Conservation (phyloP, 495 filamentous ascomycete species). For the Alectoria sarmentosa region DNA sequence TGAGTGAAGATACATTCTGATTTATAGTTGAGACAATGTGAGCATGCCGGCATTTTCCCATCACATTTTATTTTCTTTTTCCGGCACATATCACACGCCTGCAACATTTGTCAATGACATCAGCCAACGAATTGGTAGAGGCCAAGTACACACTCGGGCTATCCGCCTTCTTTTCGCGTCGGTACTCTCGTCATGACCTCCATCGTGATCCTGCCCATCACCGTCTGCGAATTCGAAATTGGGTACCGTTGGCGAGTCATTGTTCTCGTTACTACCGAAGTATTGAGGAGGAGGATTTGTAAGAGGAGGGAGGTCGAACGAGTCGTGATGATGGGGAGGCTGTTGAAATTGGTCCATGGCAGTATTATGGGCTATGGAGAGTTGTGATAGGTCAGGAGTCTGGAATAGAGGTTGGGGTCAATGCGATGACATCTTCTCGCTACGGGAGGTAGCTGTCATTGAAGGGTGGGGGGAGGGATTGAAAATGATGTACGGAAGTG, state of each 20-base stretch:
- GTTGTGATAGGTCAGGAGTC: not conserved
- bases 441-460: not conserved
- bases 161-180: conserved; percentile 92
- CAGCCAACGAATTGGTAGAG: not conserved
- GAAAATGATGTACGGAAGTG: not conserved
- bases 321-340: conserved; percentile 32
- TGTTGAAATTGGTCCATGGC: conserved; percentile 24
- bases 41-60: conserved; percentile 89
- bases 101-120: conserved; percentile 27
- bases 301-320: conserved; percentile 45
- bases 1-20: conserved; percentile 96
- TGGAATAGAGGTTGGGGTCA: not conserved
- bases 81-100: conserved; percentile 98
- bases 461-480: not conserved
- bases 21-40: conserved; percentile 97
- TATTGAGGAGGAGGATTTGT: conserved; percentile 61
- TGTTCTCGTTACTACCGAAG: conserved; percentile 55
- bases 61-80: conserved; percentile 99
- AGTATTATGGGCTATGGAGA: not conserved
- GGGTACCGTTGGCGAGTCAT: conserved; percentile 53
- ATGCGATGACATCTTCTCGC: not conserved
- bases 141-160: conserved; percentile 58
- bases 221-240: conserved; percentile 50
- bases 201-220: conserved; percentile 41
- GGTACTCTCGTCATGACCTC: conserved; percentile 54